These are phyloP conservation scores for Penicillium egyptiacum DNA, from an alignment of 495 filamentous ascomycete genomes.

Conservation along the genomic window DNA sequence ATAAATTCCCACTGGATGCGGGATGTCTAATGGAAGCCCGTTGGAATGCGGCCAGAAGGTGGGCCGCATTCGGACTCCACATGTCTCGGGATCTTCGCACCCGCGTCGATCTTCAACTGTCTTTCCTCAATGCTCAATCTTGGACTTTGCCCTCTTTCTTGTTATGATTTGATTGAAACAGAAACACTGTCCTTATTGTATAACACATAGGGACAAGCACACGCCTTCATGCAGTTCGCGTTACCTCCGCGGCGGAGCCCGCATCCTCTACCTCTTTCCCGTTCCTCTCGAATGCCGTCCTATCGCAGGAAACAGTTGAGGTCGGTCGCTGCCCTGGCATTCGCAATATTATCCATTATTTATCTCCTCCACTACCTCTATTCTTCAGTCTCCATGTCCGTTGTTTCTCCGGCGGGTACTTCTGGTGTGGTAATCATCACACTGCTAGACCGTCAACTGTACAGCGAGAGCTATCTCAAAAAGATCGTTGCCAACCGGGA, in stretches of 20 bases:
- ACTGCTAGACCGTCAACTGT: constrained; percentile 63
- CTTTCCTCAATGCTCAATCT: background rate
- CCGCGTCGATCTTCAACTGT: constrained; percentile 8
- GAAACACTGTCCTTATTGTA: constrained; percentile 3
- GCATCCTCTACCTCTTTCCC: constrained; percentile 61
- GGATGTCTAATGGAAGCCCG: background rate
- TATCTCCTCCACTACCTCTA: constrained; percentile 60
- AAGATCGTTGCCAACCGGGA: constrained; percentile 78
- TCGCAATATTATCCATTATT: constrained; percentile 59
- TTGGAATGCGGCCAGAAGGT: background rate
- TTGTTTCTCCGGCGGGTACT: constrained; percentile 61
- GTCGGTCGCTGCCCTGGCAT: constrained; percentile 54
- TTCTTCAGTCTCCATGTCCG: constrained; percentile 34
- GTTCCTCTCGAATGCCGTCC: constrained; percentile 58
- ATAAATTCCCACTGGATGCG: constrained; percentile 2
- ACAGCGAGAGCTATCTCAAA: constrained; percentile 62
- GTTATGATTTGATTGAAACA: constrained; percentile 23
- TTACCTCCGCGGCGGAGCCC: constrained; percentile 80
- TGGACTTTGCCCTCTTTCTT: background rate
- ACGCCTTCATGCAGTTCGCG: constrained; percentile 79
- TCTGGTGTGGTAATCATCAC: constrained; percentile 87
- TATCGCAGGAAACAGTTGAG: constrained; percentile 69
- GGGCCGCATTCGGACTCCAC: constrained; percentile 10
- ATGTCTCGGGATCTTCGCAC: constrained; percentile 9
- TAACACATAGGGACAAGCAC: constrained; percentile 23